A percentile compares a stretch with the other conserved stretches of the same genome.
Evolutionary conservation across 306 rosid species (phyloP).

Genomic region (Prunus mira): DNA sequence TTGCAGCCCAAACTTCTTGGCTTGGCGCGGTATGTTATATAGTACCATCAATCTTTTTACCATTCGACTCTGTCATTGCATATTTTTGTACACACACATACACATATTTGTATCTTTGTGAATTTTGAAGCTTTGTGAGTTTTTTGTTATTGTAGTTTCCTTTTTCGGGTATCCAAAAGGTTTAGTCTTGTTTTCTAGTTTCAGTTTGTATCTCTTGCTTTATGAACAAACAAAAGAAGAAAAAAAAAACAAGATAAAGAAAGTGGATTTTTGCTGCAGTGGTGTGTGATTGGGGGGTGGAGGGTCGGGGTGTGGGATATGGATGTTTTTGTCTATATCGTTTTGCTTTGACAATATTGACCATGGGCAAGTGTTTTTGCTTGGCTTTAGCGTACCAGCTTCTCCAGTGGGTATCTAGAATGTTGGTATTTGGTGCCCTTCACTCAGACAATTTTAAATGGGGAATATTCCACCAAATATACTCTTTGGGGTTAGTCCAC

Average conservation of each 20-base stretch:
- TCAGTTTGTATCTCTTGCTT: conserved; percentile 9
- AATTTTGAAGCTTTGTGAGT: conserved; percentile 11
- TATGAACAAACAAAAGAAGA: not conserved
- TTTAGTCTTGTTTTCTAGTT: conserved; percentile 14
- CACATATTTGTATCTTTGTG: not conserved
- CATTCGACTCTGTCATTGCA: not conserved
- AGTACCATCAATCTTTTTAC: not conserved
- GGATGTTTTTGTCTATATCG: conserved; percentile 18
- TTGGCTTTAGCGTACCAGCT: conserved; percentile 7
- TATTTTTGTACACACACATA: not conserved
- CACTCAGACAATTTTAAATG: not conserved
- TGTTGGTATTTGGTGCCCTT: not conserved
- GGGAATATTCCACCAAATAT: conserved; percentile 34
- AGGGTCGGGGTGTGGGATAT: not conserved
- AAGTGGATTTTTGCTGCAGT: conserved; percentile 14
- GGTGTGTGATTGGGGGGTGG: conserved; percentile 11
- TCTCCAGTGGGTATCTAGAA: conserved; percentile 4
- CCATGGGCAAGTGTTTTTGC: not conserved
- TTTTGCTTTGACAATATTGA: conserved; percentile 11
- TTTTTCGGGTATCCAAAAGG: not conserved
- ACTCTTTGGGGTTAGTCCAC: conserved; percentile 15
- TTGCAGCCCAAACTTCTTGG: conserved; percentile 29
- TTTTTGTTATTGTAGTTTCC: conserved; percentile 19
- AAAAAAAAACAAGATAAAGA: not conserved
- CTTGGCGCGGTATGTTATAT: conserved; percentile 28